Conservation (phyloP, 768 basidiomycete genomes). For the Chlorophyllum brunneum region DNA sequence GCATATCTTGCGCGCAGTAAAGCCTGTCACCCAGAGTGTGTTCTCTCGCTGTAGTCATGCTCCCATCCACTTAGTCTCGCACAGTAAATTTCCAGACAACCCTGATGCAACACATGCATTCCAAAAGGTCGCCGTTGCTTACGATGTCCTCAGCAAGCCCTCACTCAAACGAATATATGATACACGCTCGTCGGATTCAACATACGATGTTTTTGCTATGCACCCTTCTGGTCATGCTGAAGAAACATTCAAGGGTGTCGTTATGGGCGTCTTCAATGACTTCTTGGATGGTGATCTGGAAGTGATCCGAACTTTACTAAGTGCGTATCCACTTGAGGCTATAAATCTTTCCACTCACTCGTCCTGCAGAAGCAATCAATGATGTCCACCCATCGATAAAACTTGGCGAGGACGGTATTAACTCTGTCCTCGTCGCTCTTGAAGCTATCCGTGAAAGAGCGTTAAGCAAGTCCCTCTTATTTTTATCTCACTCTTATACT, state of each 20-base stretch:
- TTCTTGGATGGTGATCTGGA: slow-evolving; percentile 87
- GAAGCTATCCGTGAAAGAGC: slow-evolving; percentile 70
- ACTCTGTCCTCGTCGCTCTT: slow-evolving; percentile 68
- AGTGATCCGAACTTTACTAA: slow-evolving; percentile 70
- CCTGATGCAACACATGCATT: slow-evolving; percentile 80
- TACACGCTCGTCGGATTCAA: slow-evolving; percentile 38
- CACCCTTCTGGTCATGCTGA: slow-evolving; percentile 58
- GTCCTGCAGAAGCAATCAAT: slow-evolving; percentile 59
- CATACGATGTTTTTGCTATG: slow-evolving; percentile 53
- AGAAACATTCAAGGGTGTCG: slow-evolving; percentile 73
- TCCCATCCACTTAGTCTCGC: not conserved
- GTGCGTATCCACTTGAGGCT: slow-evolving; percentile 36
- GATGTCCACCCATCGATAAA: slow-evolving; percentile 77
- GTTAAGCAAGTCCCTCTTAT: slow-evolving; percentile 48
- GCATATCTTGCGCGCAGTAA: slow-evolving; percentile 75
- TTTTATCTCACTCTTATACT: not conserved
- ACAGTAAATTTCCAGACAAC: slow-evolving; percentile 77
- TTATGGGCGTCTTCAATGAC: slow-evolving; percentile 74
- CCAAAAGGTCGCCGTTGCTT: slow-evolving; percentile 83
- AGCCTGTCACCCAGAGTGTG: slow-evolving; percentile 85
- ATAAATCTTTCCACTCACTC: not conserved
- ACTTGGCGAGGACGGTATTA: slow-evolving; percentile 75
- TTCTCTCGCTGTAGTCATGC: slow-evolving; percentile 14
- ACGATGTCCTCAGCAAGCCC: slow-evolving; percentile 75
- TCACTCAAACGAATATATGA: slow-evolving; percentile 69